These are phyloP conservation scores for Stenocarpella maydis DNA, from an alignment of 2,329 filamentous ascomycete genomes.

Conservation along the genomic window DNA sequence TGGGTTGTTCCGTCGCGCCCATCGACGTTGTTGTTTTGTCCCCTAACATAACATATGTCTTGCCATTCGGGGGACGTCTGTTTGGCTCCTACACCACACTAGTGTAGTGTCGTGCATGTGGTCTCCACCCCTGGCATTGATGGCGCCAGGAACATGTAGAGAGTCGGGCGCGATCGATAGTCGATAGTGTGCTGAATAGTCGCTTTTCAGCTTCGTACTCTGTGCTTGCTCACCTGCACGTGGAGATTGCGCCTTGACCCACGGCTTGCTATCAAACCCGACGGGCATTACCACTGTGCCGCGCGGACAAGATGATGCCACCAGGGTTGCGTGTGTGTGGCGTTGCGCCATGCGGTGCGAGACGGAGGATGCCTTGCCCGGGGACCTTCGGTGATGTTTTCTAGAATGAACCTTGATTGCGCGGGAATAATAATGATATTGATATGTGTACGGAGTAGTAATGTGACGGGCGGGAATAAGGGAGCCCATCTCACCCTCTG, in stretches of 20 bases:
- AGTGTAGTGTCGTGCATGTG: too few species aligned
- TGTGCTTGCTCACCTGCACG: slow-evolving; percentile 13
- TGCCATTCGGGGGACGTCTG: not conserved
- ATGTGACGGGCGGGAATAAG: slow-evolving; percentile 1
- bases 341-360: slow-evolving; percentile 9
- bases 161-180: slow-evolving; percentile 5
- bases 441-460: slow-evolving; percentile 1
- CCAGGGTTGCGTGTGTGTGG: not conserved
- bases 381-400: slow-evolving; percentile 5
- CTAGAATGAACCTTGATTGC: slow-evolving; percentile 13
- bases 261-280: too few species aligned
- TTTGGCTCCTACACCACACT: not conserved
- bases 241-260: not conserved
- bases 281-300: too few species aligned
- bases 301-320: not conserved
- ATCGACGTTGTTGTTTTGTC: not conserved
- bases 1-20: not conserved
- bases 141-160: not conserved
- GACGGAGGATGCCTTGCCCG: not conserved
- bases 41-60: too few species aligned
- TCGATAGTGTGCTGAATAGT: slow-evolving; percentile 20
- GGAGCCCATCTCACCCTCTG: not conserved
- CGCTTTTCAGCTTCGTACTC: not conserved
- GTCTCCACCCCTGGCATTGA: not conserved
- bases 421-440: slow-evolving; percentile 5